A percentile compares a stretch with the other conserved stretches of the same genome.
Conservation (phyloP, 129 eudicot species). For the Ambrosia trifida region DNA sequence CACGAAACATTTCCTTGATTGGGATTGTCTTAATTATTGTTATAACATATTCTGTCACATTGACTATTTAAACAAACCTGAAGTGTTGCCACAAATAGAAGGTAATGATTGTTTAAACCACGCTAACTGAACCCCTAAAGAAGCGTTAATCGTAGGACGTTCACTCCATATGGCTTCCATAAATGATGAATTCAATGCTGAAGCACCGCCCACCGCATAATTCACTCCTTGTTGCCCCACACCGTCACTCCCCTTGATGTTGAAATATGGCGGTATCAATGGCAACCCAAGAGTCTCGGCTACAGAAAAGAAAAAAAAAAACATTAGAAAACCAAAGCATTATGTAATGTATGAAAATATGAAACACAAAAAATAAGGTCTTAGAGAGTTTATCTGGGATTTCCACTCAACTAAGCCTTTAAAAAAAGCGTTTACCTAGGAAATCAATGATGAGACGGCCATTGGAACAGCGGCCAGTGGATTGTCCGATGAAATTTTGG, state of each 20-base stretch:
- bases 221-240: slow-evolving; percentile 13
- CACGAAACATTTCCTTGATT: too few relatives aligned
- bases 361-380: too few relatives aligned
- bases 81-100: slow-evolving; percentile 17
- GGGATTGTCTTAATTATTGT: too few relatives aligned
- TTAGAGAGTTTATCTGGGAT: too few relatives aligned
- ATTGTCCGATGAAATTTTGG: neutral
- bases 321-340: too few relatives aligned
- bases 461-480: slow-evolving; percentile 14
- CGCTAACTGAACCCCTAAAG: slow-evolving; percentile 30
- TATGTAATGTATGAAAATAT: too few relatives aligned
- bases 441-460: too few relatives aligned
- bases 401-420: too few relatives aligned
- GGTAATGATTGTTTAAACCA: slow-evolving; percentile 33
- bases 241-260: neutral
- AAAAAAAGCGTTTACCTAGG: too few relatives aligned
- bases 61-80: too few relatives aligned
- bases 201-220: slow-evolving; percentile 27
- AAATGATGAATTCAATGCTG: slow-evolving; percentile 13
- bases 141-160: slow-evolving; percentile 3
- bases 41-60: too few relatives aligned
- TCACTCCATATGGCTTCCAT: neutral
- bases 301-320: too few relatives aligned
- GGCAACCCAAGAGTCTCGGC: slow-evolving; percentile 22
- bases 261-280: slow-evolving; percentile 21